Conservation (phyloP, 2,329 filamentous ascomycete species). For the Verticillium nonalfalfae region DNA sequence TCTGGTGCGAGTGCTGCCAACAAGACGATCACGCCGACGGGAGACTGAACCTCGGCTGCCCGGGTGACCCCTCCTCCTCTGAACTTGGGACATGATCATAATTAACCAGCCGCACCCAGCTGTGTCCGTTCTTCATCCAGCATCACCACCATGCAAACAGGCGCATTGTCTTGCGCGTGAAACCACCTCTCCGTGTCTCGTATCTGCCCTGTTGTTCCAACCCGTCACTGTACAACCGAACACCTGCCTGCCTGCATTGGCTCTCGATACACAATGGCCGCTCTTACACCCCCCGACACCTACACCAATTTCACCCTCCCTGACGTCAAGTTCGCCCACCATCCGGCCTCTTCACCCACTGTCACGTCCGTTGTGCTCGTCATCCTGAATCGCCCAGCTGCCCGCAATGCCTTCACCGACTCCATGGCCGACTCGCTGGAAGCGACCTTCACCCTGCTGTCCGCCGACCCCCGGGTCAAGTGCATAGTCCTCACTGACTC, state of each 20-base stretch:
- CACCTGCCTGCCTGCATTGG: no score
- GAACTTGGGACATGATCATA: neutral
- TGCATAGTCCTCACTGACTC: conserved; percentile 48
- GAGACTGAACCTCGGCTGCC: neutral
- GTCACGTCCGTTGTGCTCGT: conserved; percentile 58
- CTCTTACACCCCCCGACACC: conserved; percentile 18
- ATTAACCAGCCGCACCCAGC: neutral
- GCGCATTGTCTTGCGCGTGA: no score
- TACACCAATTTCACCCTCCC: conserved; percentile 36
- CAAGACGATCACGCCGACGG: neutral
- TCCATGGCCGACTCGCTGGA: conserved; percentile 58
- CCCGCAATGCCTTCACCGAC: conserved; percentile 64
- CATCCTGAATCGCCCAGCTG: conserved; percentile 56
- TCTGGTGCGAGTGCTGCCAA: no score
- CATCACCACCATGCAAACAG: neutral
- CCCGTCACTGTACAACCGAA: no score
- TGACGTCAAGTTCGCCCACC: conserved; percentile 40
- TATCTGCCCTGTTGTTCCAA: no score
- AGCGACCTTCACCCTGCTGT: conserved; percentile 42
- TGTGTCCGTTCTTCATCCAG: neutral
- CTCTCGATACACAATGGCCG: neutral
- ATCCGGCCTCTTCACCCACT: conserved; percentile 40
- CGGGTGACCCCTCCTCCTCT: neutral
- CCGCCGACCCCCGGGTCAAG: conserved; percentile 46
- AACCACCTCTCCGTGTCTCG: no score